phyloP scores from a whole-genome alignment of 2,329 filamentous ascomycete species.

The Escovopsis weberi region DNA sequence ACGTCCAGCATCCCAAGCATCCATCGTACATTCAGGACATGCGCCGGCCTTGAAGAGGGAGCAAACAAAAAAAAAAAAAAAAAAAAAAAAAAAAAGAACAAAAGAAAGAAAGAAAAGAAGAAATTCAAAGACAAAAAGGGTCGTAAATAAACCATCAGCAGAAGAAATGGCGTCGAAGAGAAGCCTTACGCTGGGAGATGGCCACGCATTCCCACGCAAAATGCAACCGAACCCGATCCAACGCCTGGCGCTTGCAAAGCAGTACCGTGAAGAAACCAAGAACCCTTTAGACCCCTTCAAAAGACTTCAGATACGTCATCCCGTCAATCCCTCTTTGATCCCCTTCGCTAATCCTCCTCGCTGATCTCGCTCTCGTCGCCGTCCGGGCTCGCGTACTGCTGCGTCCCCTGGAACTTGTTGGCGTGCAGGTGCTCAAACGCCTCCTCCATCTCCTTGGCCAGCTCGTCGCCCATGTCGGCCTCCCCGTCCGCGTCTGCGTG shows the following conservation, averaged over 20 bases:
- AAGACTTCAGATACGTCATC: no score
- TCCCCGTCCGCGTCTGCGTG: conserved; percentile 13
- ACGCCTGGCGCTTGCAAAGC: no score
- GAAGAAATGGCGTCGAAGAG: no score
- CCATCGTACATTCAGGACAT: no score
- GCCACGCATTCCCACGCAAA: no score
- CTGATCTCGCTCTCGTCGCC: conserved; percentile 51
- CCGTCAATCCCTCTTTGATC: no score
- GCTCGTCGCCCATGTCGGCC: conserved; percentile 21
- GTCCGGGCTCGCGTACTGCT: conserved; percentile 21
- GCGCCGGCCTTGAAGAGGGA: background rate
- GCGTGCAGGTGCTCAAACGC: conserved; percentile 34
- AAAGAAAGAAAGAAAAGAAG: background rate
- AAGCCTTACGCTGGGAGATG: no score
- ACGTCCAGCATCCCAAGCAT: no score
- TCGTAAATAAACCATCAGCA: background rate
- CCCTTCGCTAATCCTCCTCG: conserved; percentile 41
- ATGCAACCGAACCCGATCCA: no score
- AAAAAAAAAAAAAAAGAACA: background rate
- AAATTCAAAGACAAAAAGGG: background rate
- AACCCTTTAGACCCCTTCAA: no score
- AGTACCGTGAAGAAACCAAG: no score
- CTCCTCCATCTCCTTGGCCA: conserved; percentile 39
- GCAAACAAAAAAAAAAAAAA: background rate
- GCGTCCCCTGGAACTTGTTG: conserved; percentile 25